Percentiles rank a stretch among this genome's conserved stretches.
Conservation (phyloP, 2,329 filamentous ascomycete species). For the Bretziella fagacearum region DNA sequence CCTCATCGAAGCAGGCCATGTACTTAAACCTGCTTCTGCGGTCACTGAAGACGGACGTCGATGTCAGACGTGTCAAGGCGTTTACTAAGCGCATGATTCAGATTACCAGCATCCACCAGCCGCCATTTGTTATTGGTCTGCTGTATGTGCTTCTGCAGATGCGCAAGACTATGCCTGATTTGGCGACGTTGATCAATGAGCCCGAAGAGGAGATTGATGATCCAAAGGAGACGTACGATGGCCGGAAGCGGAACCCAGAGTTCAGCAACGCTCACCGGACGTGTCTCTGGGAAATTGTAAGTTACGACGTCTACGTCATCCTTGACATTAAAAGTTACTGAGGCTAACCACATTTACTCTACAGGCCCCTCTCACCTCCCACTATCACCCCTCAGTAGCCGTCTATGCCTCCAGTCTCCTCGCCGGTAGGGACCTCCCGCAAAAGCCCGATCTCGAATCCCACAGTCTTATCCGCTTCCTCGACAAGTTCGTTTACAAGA, state of each 20-base stretch:
- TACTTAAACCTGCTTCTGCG: slow-evolving; percentile 87
- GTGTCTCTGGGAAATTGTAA: slow-evolving; percentile 80
- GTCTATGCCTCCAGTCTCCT: slow-evolving; percentile 64
- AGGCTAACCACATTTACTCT: not conserved
- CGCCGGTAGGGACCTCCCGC: slow-evolving; percentile 50
- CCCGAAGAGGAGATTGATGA: slow-evolving; percentile 61
- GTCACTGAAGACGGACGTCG: slow-evolving; percentile 77
- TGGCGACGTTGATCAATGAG: slow-evolving; percentile 62
- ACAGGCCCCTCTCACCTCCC: slow-evolving; percentile 49
- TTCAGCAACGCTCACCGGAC: slow-evolving; percentile 85
- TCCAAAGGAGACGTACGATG: slow-evolving; percentile 47
- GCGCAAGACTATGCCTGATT: slow-evolving; percentile 59
- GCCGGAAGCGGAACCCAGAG: slow-evolving; percentile 78
- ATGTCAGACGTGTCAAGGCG: slow-evolving; percentile 79
- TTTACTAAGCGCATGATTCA: slow-evolving; percentile 91
- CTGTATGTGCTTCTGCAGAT: slow-evolving; percentile 77
- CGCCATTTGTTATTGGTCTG: slow-evolving; percentile 83
- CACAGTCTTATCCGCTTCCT: slow-evolving; percentile 91
- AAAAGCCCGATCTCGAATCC: slow-evolving; percentile 77
- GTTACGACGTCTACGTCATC: slow-evolving; percentile 17
- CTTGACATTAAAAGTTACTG: not conserved
- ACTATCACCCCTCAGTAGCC: slow-evolving; percentile 87
- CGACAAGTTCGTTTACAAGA: slow-evolving; percentile 96
- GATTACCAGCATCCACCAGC: slow-evolving; percentile 72
- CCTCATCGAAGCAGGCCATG: slow-evolving; percentile 85